Evolutionary conservation across 176 grass and related monocot species (phyloP).

Genomic region (Ensete ventricosum): DNA sequence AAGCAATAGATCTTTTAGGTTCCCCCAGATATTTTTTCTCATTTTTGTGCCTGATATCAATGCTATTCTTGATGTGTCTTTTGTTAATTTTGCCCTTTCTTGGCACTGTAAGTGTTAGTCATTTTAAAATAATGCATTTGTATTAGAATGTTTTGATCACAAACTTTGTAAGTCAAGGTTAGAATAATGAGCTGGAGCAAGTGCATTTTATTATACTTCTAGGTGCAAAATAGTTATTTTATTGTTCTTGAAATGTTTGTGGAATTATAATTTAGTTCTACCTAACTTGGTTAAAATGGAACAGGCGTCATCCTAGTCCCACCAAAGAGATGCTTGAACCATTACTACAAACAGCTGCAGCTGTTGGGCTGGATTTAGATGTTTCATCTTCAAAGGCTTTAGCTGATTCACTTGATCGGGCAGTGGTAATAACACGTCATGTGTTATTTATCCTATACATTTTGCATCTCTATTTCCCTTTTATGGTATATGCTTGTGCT

Average conservation of each 20-base stretch:
- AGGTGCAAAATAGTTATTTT: no score
- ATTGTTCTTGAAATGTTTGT: background rate
- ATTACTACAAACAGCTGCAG: conserved; percentile 72
- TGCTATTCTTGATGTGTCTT: background rate
- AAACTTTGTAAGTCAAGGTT: background rate
- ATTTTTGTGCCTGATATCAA: background rate
- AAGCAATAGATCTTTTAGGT: background rate
- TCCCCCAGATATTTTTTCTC: background rate
- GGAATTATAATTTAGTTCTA: conserved; percentile 1
- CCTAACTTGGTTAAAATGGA: conserved; percentile 19
- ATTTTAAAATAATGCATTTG: background rate
- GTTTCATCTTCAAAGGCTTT: conserved; percentile 89
- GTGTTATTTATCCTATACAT: background rate
- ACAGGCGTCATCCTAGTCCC: conserved; percentile 82
- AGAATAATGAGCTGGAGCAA: no score
- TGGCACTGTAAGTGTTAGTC: background rate
- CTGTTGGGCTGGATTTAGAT: conserved; percentile 78
- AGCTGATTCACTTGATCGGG: conserved; percentile 95
- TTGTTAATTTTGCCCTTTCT: background rate
- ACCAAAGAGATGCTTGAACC: conserved; percentile 99
- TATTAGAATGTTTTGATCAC: background rate
- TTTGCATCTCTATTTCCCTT: background rate
- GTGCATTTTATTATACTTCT: no score
- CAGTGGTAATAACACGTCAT: conserved; percentile 36
- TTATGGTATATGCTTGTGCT: background rate